phyloP scores from a whole-genome alignment of 371 early-diverging fungal genomes.

The Mortierella sp. region DNA sequence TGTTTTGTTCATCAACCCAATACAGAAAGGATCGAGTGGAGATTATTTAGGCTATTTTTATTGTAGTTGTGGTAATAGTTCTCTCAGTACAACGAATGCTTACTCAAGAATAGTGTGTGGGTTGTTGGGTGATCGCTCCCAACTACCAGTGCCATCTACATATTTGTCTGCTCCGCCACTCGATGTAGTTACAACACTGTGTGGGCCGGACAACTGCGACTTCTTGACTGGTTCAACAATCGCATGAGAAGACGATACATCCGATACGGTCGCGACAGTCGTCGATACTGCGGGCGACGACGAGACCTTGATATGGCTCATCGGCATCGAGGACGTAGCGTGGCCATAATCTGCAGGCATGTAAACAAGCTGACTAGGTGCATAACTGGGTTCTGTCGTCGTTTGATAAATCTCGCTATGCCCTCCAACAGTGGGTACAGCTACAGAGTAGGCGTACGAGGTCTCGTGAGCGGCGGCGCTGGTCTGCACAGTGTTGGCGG shows the following conservation, averaged over 20 bases:
- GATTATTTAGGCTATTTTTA: too few relatives aligned
- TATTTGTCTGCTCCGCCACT: neutral
- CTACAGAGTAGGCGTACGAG: neutral
- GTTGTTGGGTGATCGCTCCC: neutral
- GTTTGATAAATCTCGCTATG: neutral
- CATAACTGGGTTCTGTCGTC: neutral
- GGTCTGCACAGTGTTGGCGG: neutral
- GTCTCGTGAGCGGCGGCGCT: neutral
- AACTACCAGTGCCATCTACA: neutral
- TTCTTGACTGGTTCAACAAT: neutral
- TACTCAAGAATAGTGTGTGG: neutral
- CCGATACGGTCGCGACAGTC: neutral
- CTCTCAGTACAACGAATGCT: too few relatives aligned
- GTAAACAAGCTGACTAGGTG: neutral
- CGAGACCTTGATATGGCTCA: neutral
- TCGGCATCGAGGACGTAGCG: too few relatives aligned
- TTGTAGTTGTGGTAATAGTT: too few relatives aligned
- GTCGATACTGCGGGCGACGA: neutral
- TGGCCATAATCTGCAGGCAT: neutral
- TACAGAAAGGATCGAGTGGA: too few relatives aligned
- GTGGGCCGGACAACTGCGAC: neutral
- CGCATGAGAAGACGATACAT: neutral
- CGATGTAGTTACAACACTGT: neutral
- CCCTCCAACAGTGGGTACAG: neutral
- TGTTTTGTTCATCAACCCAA: too few relatives aligned